A percentile compares a stretch with the other conserved stretches of the same genome.
These are phyloP conservation scores for Cladosporium cucumerinum DNA, from an alignment of 2,329 filamentous ascomycete species.

Conservation along the genomic window DNA sequence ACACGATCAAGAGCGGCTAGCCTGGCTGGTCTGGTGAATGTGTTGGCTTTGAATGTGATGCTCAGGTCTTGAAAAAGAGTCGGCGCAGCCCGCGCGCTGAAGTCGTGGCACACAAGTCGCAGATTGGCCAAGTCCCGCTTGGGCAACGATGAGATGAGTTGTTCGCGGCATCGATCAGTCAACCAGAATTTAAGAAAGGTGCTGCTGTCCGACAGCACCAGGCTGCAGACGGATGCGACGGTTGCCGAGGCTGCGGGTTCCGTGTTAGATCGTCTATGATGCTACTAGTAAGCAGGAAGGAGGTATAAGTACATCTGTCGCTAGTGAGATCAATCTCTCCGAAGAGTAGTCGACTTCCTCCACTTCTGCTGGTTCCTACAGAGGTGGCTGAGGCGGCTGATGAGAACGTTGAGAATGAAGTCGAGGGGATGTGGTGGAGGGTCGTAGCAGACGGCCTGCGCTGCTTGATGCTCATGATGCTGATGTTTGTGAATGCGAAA, in stretches of 20 bases:
- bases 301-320: conserved; percentile 33
- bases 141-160: conserved; percentile 42
- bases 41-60: conserved; percentile 68
- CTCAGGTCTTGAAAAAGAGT: conserved; percentile 66
- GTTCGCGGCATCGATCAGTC: conserved; percentile 46
- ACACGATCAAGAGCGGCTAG: conserved; percentile 73
- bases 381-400: conserved; percentile 35
- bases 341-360: conserved; percentile 43
- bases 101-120: conserved; percentile 66
- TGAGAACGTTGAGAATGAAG: conserved; percentile 32
- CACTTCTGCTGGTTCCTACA: conserved; percentile 34
- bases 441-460: conserved; percentile 23
- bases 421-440: conserved; percentile 35
- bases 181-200: conserved; percentile 51
- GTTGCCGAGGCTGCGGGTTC: conserved; percentile 41
- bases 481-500: neutral
- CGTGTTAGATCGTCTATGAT: conserved; percentile 4
- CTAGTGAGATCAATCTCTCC: conserved; percentile 49
- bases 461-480: conserved; percentile 30
- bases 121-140: conserved; percentile 47
- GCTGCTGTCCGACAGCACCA: conserved; percentile 48
- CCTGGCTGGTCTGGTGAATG: conserved; percentile 70
- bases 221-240: conserved; percentile 48
- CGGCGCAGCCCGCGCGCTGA: conserved; percentile 66
- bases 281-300: conserved; percentile 1